Conservation (phyloP, 1,284 basidiomycete genomes). For the Leccinum pachyderme region DNA sequence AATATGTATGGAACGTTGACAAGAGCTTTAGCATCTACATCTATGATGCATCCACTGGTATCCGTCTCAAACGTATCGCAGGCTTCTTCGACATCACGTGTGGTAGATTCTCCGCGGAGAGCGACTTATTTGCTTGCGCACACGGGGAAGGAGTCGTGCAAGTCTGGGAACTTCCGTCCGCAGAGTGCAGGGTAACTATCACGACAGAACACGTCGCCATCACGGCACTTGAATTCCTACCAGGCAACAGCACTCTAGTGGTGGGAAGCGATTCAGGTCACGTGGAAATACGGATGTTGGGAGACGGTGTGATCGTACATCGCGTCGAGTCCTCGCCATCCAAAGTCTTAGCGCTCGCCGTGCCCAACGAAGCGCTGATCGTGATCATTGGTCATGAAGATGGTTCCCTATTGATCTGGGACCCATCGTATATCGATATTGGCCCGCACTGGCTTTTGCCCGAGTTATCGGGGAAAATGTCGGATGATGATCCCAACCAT, state of each 20-base stretch:
- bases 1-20: conserved; percentile 21
- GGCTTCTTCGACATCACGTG: conserved; percentile 18
- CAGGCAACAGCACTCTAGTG: conserved; percentile 10
- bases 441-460: conserved; percentile 10
- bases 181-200: conserved; percentile 12
- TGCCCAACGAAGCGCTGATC: conserved; percentile 5
- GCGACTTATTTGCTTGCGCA: conserved; percentile 17
- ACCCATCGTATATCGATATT: conserved; percentile 10
- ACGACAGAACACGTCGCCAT: conserved; percentile 13
- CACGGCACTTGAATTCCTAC: conserved; percentile 18
- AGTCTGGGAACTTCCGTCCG: conserved; percentile 21
- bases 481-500: neutral
- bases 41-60: conserved; percentile 16
- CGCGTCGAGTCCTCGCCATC: conserved; percentile 9
- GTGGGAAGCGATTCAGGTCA: conserved; percentile 19
- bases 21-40: conserved; percentile 18
- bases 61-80: conserved; percentile 17
- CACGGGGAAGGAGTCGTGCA: conserved; percentile 20
- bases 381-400: conserved; percentile 15
- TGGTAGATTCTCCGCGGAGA: conserved; percentile 15
- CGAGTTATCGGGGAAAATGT: neutral
- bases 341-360: conserved; percentile 14
- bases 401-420: conserved; percentile 23
- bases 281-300: conserved; percentile 18
- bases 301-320: conserved; percentile 14